A percentile compares a stretch with the other conserved stretches of the same genome.
phyloP scores from a whole-genome alignment of 208 protist genomes.

The Trypanosoma cruzi region DNA sequence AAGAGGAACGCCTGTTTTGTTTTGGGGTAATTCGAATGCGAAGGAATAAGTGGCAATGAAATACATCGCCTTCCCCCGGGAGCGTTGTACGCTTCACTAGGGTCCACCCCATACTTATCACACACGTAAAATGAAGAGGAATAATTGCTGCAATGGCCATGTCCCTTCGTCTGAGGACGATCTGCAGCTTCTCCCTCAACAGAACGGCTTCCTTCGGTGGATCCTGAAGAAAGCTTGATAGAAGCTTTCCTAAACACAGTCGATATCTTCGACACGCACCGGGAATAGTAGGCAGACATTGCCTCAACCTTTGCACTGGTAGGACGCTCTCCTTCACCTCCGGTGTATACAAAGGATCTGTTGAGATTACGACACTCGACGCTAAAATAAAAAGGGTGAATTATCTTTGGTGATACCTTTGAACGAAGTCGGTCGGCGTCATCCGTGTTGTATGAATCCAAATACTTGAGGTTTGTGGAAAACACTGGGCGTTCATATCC shows the following conservation, averaged over 20 bases:
- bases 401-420: constrained; percentile 38
- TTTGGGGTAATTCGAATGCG: constrained; percentile 23
- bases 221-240: constrained; percentile 24
- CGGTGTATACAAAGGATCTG: constrained; percentile 35
- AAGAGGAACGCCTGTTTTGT: constrained; percentile 41
- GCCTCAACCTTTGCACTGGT: constrained; percentile 62
- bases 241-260: constrained; percentile 33
- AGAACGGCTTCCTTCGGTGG: constrained; percentile 25
- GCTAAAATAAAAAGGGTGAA: constrained; percentile 43
- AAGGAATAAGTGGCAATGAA: constrained; percentile 44
- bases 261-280: constrained; percentile 46
- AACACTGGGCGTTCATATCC: constrained; percentile 19
- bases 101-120: constrained; percentile 43
- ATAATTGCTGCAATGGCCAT: constrained; percentile 1
- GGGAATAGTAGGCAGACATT: constrained; percentile 46
- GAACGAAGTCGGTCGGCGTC: not conserved
- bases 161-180: not conserved
- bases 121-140: constrained; percentile 35
- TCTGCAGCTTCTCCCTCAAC: constrained; percentile 21
- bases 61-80: constrained; percentile 45
- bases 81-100: constrained; percentile 65
- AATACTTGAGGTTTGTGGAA: constrained; percentile 20
- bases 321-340: constrained; percentile 36
- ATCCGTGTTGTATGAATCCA: constrained; percentile 5
- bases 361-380: constrained; percentile 61